Base-by-base conservation (phyloP, 192 early-diverging fungal genomes). In the Entophlyctis helioformis region DNA sequence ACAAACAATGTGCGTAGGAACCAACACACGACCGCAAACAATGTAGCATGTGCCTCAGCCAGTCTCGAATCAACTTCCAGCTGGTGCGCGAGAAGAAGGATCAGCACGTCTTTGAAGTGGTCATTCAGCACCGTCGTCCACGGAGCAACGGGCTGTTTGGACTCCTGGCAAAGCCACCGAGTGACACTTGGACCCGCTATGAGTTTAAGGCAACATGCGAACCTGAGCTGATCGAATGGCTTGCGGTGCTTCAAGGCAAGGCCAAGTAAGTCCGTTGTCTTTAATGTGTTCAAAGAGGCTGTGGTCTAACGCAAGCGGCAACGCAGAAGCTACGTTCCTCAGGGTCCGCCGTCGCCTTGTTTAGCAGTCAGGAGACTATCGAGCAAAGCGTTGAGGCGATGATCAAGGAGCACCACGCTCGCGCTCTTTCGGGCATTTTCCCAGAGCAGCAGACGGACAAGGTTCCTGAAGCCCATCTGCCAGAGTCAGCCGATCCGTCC, bases 171-270 rank as follows among this genome's bases (percentile, higher is more conserved):
- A 16, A n/a, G 3, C 13, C 20, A 12, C n/a, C 12, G 21, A 32
- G 23, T n/a, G n/a, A n/a, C n/a, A n/a, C n/a, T n/a, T n/a, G n/a
- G n/a, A n/a, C n/a, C n/a, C n/a, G n/a, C 25, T 3, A 31, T 25
- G 44, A 24, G 25, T 13, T 45, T 15, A 45, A 29, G 24, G 44
- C 44, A 13, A 21, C 25, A 1, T 31, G 24, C 44, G 44, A 45
- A 28, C 25, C 15, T 11, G 44, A 45, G 3, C 24, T 45, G 44
- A 31, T 45, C 15, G 44, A 45, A 15, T 45, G 44, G 44, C n/a
- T 45, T 24, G 15, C 44, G 44, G 44, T 21, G 15, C 15, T 45
- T 13, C 23, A 31, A n/a, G n/a, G 28, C 15, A 45, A 45, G 44
- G 21, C 21, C 15, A 28, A 45, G 44, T 45, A 45, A 12, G 44